A percentile compares a stretch with the other conserved stretches of the same genome.
Conservation (phyloP, 169 alveolate genomes). For the Plasmodium vinckei region DNA sequence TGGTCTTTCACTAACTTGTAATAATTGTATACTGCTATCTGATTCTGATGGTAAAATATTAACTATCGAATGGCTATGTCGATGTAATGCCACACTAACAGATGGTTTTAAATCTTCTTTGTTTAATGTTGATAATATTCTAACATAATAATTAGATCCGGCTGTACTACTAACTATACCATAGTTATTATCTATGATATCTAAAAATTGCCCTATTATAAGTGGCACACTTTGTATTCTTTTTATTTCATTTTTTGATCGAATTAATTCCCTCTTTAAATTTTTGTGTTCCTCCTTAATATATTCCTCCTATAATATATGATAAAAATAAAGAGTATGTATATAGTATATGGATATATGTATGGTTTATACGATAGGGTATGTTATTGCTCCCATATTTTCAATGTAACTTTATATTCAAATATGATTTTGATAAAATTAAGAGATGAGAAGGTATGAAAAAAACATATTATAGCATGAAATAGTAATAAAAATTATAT, state of each 20-base stretch:
- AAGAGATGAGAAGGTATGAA: too few species aligned
- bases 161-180: constrained; percentile 98
- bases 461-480: too few species aligned
- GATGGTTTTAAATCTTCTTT: constrained; percentile 98
- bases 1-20: constrained; percentile 98
- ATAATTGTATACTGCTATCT: constrained; percentile 97
- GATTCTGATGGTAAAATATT: constrained; percentile 99
- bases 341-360: neutral
- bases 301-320: constrained; percentile 92
- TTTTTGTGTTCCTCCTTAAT: constrained; percentile 98
- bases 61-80: constrained; percentile 99
- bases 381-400: too few species aligned
- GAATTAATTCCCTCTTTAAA: constrained; percentile 96
- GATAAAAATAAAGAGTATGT: neutral
- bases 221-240: constrained; percentile 98
- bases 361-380: neutral
- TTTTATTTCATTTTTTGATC: constrained; percentile 97
- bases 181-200: constrained; percentile 97
- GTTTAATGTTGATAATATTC: constrained; percentile 98
- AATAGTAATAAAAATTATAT: too few species aligned
- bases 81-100: constrained; percentile 98
- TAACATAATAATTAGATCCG: constrained; percentile 97
- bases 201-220: constrained; percentile 98
- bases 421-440: too few species aligned
- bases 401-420: too few species aligned